A percentile compares a stretch with the other conserved stretches of the same genome.
phyloP scores from a whole-genome alignment of 805 yeast genomes.

The Cyberlindnera xylosilytica region DNA sequence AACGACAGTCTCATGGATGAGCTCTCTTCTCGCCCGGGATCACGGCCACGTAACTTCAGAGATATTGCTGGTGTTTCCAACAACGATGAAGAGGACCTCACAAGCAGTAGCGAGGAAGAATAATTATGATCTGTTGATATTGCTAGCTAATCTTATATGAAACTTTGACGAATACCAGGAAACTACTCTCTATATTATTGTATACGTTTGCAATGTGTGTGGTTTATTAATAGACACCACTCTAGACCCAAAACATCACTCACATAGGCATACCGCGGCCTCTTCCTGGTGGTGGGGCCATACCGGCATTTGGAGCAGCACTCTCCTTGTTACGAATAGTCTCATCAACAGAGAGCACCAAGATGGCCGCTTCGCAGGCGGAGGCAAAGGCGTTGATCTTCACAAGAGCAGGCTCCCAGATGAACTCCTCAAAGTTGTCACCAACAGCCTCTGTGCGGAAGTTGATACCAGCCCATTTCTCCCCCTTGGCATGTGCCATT shows the following conservation, averaged over 20 bases:
- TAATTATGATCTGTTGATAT: conserved; percentile 1
- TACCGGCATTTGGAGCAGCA: conserved; percentile 47
- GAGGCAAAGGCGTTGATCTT: conserved; percentile 90
- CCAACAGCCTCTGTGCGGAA: conserved; percentile 80
- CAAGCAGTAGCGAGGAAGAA: conserved; percentile 28
- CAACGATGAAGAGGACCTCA: conserved; percentile 26
- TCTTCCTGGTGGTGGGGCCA: conserved; percentile 53
- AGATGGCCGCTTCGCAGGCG: conserved; percentile 95
- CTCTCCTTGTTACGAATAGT: conserved; percentile 76
- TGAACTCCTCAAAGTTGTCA: conserved; percentile 79
- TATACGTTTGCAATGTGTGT: no score
- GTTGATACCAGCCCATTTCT: conserved; percentile 89
- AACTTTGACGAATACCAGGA: no score
- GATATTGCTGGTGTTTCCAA: conserved; percentile 21
- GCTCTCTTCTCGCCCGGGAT: conserved; percentile 1
- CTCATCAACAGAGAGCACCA: conserved; percentile 94
- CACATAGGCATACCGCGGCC: conserved; percentile 66
- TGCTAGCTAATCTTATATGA: no score
- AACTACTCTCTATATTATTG: no score
- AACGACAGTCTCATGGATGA: background rate
- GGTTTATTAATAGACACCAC: no score
- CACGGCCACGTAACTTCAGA: conserved; percentile 25
- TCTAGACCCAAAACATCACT: no score
- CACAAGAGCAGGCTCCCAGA: conserved; percentile 98
- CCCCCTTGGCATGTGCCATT: conserved; percentile 93